These are phyloP conservation scores for Trichophyton simii DNA, from an alignment of 2,329 filamentous ascomycete genomes.

Conservation along the genomic window DNA sequence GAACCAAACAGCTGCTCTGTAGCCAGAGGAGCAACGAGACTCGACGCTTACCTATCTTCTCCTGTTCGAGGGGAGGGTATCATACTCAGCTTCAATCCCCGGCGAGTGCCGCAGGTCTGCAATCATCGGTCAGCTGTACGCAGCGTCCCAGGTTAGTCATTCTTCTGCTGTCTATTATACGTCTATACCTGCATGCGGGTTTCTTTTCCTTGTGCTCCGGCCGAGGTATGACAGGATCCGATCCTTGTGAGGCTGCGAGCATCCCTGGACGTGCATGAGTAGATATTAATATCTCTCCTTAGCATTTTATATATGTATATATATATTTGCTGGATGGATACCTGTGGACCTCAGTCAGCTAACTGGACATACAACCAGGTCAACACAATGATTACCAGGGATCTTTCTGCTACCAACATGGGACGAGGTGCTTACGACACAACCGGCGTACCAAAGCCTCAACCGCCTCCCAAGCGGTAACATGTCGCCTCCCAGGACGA, in stretches of 20 bases:
- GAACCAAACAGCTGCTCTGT: neutral
- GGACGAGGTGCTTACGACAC: conserved; percentile 42
- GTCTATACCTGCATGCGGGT: neutral
- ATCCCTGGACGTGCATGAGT: neutral
- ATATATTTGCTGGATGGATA: neutral
- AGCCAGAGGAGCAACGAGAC: neutral
- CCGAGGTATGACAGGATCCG: neutral
- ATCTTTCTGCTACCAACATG: conserved; percentile 34
- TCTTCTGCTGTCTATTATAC: neutral
- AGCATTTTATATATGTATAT: neutral
- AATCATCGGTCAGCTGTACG: conserved; percentile 2
- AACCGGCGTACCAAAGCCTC: conserved; percentile 40
- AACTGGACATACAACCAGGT: neutral
- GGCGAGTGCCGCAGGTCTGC: conserved; percentile 1
- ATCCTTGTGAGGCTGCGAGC: neutral
- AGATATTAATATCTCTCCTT: neutral
- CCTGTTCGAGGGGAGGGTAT: too few species aligned
- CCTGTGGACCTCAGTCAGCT: neutral
- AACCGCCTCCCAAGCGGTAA: conserved; percentile 31
- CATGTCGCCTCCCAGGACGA: conserved; percentile 1
- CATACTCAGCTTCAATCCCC: neutral
- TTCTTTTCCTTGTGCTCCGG: neutral
- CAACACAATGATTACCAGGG: conserved; percentile 10
- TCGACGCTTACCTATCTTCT: neutral
- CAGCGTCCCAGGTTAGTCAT: neutral